phyloP scores from a whole-genome alignment of 2,329 filamentous ascomycete species.

The Boeremia lycopersici region DNA sequence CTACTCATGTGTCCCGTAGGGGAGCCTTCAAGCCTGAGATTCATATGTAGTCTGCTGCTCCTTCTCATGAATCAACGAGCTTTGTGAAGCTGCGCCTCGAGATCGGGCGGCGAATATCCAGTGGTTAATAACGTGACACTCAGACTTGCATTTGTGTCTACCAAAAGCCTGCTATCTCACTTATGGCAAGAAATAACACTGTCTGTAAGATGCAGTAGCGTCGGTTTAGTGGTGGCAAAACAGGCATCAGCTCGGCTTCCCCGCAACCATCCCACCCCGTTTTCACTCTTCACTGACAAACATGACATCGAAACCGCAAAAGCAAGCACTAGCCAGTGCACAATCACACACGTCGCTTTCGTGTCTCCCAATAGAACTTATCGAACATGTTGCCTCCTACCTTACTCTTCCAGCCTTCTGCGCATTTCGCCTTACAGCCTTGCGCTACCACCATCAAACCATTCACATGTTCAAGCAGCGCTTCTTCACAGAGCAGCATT shows the following conservation, averaged over 20 bases:
- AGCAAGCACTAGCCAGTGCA: background rate
- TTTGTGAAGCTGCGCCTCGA: no score
- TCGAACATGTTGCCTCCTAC: background rate
- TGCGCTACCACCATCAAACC: background rate
- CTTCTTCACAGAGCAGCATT: background rate
- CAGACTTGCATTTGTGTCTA: no score
- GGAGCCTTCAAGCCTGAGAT: no score
- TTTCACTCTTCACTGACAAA: background rate
- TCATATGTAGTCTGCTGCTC: no score
- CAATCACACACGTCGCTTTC: background rate
- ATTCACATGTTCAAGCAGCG: background rate
- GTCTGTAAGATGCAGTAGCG: background rate
- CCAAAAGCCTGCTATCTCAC: background rate
- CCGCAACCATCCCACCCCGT: constrained; percentile 3
- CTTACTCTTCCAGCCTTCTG: background rate
- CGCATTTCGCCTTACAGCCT: background rate
- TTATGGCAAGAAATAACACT: background rate
- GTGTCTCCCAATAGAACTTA: background rate
- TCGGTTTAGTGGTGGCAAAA: constrained; percentile 11
- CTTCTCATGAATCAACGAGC: no score
- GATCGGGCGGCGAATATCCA: no score
- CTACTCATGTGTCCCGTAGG: no score
- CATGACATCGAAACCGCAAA: background rate
- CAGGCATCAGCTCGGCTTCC: constrained; percentile 23
- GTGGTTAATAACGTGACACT: no score